Base-by-base conservation (phyloP, 331 rosid species). In the Prunus yedoensis region DNA sequence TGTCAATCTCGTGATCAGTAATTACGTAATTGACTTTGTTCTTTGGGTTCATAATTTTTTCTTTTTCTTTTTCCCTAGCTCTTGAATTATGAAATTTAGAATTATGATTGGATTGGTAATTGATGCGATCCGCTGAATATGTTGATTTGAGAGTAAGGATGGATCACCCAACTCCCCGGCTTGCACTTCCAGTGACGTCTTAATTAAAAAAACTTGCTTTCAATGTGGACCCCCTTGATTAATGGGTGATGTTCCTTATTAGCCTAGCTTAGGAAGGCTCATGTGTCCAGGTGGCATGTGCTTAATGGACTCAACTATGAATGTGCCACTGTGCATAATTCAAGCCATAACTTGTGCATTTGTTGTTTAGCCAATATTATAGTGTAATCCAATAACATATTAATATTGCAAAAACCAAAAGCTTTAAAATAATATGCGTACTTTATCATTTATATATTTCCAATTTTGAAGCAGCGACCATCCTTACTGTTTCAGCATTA, bases 161-260 rank as follows among this genome's bases (percentile, higher is more conserved):
- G 79, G 71, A 66, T 14, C 11, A 2, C 3, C 60, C 60, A 18
- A 32, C 68, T 27, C 38, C 45, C 77, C 62, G 45, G 80, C 50
- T 74, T 58, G 50, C 62, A 16, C 69, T 53, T 56, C 86, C 81
- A 66, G 74, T 12, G 54, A 66, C 46, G 75, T 83, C 73, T 57
- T 43, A 43, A 83, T 79, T 78, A 70, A 65, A 75, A 47, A 25
- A 63, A 66, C 38, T 67, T 27, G 10, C 71, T 68, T 18, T 46
- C 50, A 54, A 23, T 38, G 30, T 71, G 80, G 78, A 25, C 75
- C 64, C 58, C 18, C 10, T 20, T 28, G 6, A 11, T 60, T 25
- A 15, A 35, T 20, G 3, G 41, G 9, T 47, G 74, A 56, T 62
- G 60, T 17, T 49, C 68, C 68, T 32, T 30, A 3, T 16, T 17